A percentile compares a stretch with the other conserved stretches of the same genome.
These are phyloP conservation scores for Nakataea oryzae DNA, from an alignment of 2,329 filamentous ascomycete species.

Conservation along the genomic window DNA sequence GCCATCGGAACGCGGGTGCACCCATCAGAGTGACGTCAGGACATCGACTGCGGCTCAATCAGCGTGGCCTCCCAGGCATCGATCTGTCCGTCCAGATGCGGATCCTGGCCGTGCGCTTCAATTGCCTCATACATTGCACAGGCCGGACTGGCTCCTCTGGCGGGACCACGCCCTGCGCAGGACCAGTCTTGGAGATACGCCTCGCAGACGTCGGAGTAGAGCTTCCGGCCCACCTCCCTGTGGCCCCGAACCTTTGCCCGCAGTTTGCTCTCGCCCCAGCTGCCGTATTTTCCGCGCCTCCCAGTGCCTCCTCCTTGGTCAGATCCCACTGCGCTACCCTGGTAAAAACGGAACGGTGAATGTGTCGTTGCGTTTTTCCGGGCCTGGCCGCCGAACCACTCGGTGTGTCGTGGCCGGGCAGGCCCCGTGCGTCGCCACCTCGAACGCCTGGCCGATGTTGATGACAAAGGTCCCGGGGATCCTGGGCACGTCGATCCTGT, in stretches of 20 bases:
- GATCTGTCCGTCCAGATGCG: no score
- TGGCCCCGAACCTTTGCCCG: conserved; percentile 43
- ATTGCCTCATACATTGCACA: no score
- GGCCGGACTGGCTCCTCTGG: no score
- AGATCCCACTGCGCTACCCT: conserved; percentile 36
- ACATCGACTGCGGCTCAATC: no score
- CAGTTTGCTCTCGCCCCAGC: conserved; percentile 43
- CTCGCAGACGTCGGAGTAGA: conserved; percentile 36
- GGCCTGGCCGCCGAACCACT: conserved; percentile 18
- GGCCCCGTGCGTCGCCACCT: conserved; percentile 42
- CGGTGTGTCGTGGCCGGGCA: conserved; percentile 42
- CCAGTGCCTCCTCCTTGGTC: conserved; percentile 30
- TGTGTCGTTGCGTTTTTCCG: conserved; percentile 11
- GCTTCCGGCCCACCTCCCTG: conserved; percentile 32
- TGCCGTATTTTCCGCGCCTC: conserved; percentile 34
- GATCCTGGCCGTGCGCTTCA: no score
- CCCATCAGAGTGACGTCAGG: no score
- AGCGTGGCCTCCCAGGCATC: no score
- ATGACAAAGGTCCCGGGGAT: conserved; percentile 42
- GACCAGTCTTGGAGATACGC: not conserved
- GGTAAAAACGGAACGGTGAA: conserved; percentile 36
- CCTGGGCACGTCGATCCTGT: conserved; percentile 38
- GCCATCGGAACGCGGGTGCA: no score
- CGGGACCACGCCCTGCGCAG: no score
- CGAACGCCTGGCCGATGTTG: conserved; percentile 48